These are phyloP conservation scores for Mortierella polycephala DNA, from an alignment of 371 early-diverging fungal species.

Conservation along the genomic window DNA sequence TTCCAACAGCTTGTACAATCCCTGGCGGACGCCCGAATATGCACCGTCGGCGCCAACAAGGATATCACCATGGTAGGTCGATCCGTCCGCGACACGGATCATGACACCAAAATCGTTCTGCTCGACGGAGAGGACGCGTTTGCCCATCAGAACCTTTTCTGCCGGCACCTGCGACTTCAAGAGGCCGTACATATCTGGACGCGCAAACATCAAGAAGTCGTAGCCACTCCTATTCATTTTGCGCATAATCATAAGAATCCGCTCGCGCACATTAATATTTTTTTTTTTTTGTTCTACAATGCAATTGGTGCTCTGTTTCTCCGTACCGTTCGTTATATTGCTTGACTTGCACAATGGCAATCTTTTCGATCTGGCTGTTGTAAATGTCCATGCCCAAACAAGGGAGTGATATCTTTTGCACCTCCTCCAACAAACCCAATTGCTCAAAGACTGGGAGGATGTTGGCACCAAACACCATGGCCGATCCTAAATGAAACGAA, in stretches of 20 bases:
- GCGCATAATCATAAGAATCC: neutral
- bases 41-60: constrained; percentile 42
- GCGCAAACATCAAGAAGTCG: constrained; percentile 26
- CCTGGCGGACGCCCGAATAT: constrained; percentile 32
- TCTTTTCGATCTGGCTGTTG: constrained; percentile 5
- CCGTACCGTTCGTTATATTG: constrained; percentile 2
- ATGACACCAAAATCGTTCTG: constrained; percentile 19
- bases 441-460: constrained; percentile 41
- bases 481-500: constrained; percentile 12
- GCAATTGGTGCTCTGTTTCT: no score
- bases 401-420: constrained; percentile 17
- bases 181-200: constrained; percentile 28
- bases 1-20: constrained; percentile 19
- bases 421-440: constrained; percentile 23
- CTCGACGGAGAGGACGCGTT: constrained; percentile 22
- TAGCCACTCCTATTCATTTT: constrained; percentile 20
- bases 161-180: constrained; percentile 19
- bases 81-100: constrained; percentile 22
- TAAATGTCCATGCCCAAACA: constrained; percentile 16
- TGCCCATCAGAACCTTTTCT: constrained; percentile 24
- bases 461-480: constrained; percentile 30
- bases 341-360: constrained; percentile 5
- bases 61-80: constrained; percentile 24
- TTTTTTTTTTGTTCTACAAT: no score
- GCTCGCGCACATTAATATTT: no score